Percentiles rank a stretch among this genome's conserved stretches.
Evolutionary conservation across 163 green algal genomes (phyloP).

Genomic region (Trebouxiophyceae sp.): DNA sequence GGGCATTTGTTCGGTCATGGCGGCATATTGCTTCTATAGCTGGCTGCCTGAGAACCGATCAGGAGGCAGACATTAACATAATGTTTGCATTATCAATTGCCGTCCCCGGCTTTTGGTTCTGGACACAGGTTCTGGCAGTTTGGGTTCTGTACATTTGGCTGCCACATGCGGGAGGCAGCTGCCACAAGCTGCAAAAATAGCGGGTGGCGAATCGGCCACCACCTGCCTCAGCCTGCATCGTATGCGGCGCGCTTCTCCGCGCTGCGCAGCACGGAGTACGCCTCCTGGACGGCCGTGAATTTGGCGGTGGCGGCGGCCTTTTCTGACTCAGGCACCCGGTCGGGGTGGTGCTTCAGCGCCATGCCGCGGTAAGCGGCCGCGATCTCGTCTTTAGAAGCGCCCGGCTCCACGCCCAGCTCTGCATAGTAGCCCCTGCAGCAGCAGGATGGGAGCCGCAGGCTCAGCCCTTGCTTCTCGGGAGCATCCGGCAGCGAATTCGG

Average conservation of each 20-base stretch:
- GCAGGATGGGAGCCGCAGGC: not conserved
- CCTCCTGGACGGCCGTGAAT: slow-evolving; percentile 35
- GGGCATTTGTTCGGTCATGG: too few relatives aligned
- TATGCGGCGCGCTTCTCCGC: slow-evolving; percentile 26
- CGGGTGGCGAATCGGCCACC: not conserved
- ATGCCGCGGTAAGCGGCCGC: slow-evolving; percentile 12
- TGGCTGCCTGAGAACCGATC: too few relatives aligned
- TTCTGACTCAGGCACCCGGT: slow-evolving; percentile 8
- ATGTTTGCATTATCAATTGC: not conserved
- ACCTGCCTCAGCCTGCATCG: slow-evolving; percentile 24
- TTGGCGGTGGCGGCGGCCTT: slow-evolving; percentile 7
- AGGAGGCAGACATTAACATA: too few relatives aligned
- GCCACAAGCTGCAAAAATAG: not conserved
- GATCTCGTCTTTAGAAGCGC: slow-evolving; percentile 9
- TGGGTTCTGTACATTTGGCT: too few relatives aligned
- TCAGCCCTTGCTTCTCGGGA: not conserved
- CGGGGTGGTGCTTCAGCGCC: slow-evolving; percentile 12
- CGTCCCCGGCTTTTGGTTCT: not conserved
- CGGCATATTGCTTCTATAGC: too few relatives aligned
- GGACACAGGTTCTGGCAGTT: too few relatives aligned
- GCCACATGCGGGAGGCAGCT: too few relatives aligned
- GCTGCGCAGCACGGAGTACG: slow-evolving; percentile 43
- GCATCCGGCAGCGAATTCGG: too few relatives aligned
- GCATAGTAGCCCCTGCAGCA: slow-evolving; percentile 10
- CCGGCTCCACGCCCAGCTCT: slow-evolving; percentile 6